These are phyloP conservation scores for Leishmania arabica DNA, from an alignment of 208 protist genomes.

Conservation along the genomic window DNA sequence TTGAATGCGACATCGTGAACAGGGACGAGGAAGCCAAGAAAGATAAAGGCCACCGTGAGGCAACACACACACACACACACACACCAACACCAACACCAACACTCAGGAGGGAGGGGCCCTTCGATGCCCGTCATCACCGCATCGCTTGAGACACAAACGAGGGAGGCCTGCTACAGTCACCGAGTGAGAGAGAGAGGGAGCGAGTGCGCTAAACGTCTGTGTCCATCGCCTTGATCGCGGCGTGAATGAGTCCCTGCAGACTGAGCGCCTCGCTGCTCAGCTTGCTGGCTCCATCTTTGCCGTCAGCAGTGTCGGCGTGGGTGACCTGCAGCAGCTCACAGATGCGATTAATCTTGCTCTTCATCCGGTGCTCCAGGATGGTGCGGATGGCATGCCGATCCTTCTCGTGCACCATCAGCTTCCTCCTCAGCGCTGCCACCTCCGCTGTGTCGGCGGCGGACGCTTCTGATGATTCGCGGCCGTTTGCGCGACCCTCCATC, in stretches of 20 bases:
- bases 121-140: neutral
- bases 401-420: conserved; percentile 55
- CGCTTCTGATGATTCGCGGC: neutral
- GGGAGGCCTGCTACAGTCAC: neutral
- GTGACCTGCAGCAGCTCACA: conserved; percentile 38
- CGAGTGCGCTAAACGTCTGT: conserved; percentile 17
- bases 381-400: conserved; percentile 80
- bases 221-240: conserved; percentile 78
- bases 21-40: neutral
- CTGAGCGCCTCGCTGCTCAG: conserved; percentile 44
- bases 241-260: conserved; percentile 72
- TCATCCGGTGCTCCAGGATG: conserved; percentile 90
- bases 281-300: conserved; percentile 8
- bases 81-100: neutral
- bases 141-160: neutral
- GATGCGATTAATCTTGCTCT: conserved; percentile 77
- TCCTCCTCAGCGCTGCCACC: conserved; percentile 13
- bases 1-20: neutral
- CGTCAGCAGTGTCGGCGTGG: neutral
- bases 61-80: neutral
- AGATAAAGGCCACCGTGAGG: neutral
- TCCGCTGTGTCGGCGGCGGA: neutral
- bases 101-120: neutral
- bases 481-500: neutral
- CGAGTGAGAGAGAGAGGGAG: neutral